Base-by-base conservation (phyloP, 1,139 yeast genomes). In the Keqinozyma sinolaborantium region DNA sequence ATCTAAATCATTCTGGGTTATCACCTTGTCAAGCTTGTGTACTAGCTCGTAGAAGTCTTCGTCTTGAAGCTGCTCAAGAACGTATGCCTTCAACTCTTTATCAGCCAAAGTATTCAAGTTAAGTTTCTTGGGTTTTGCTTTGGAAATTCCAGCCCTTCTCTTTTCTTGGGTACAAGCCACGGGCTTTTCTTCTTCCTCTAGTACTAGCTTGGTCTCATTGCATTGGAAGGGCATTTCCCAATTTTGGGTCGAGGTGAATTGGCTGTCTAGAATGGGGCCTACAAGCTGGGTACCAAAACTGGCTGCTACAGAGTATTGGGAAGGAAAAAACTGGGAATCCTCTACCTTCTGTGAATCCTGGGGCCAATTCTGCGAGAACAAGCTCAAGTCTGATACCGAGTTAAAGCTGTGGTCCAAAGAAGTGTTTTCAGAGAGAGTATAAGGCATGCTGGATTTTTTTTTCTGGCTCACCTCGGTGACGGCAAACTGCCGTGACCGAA, bases 101-200 rank as follows among this genome's bases (percentile, higher is more conserved):
- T 18, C 21, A 18, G 21, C 7, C 21, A 18, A 7, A n/a, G n/a
- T n/a, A n/a, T n/a, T n/a, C n/a, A n/a, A n/a, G n/a, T n/a, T n/a
- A n/a, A n/a, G 10, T 19, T 10, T 19, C 23, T 19, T 19, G 9
- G 10, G 10, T 10, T 19, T 19, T 9, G 23, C 23, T 19, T 19
- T 19, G 10, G 9, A 19, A 19, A 9, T 9, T 19, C 10, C 23
- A 19, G 9, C 9, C 23, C 23, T 9, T 19, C 10, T 26, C 7
- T 16, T 26, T 26, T 16, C 24, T 23, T 16, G 18, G 18, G 20
- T 26, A 26, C 24, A 26, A 14, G 18, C 7, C 5, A 25, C n/a
- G 11, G 28, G 18, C 15, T 13, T n/a, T 24, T 18, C 14, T 5
- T 6, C 14, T n/a, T 11, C 15, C 26, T 24, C 15, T 24, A 16